A percentile compares a stretch with the other conserved stretches of the same genome.
phyloP scores from a whole-genome alignment of 345 rosid genomes.

The Bruguiera gymnorhiza region DNA sequence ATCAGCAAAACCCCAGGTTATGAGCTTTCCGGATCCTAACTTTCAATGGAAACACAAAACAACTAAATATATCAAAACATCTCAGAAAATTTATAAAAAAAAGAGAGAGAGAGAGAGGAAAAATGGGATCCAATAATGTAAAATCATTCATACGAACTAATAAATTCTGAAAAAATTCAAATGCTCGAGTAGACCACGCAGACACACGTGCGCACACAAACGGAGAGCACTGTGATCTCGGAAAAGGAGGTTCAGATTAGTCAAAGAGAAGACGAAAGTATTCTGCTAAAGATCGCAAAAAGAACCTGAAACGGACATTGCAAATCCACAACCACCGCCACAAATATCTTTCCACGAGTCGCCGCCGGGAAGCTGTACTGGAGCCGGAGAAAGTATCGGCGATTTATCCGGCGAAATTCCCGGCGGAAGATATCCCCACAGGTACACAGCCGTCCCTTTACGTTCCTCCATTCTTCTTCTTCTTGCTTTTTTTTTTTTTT shows the following conservation, averaged over 20 bases:
- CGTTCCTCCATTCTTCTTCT: too few relatives aligned
- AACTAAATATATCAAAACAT: neutral
- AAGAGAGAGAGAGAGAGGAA: too few relatives aligned
- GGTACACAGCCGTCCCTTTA: too few relatives aligned
- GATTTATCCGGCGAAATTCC: slow-evolving; percentile 54
- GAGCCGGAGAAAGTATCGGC: slow-evolving; percentile 49
- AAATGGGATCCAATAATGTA: too few relatives aligned
- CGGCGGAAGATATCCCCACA: slow-evolving; percentile 2
- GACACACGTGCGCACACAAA: too few relatives aligned
- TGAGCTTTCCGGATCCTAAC: slow-evolving; percentile 64
- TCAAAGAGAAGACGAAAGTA: neutral
- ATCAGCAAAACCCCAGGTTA: slow-evolving; percentile 80
- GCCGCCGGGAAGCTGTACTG: slow-evolving; percentile 26
- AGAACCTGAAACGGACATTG: slow-evolving; percentile 77
- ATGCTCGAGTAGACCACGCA: too few relatives aligned
- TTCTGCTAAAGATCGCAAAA: neutral
- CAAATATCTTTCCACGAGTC: slow-evolving; percentile 62
- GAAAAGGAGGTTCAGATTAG: neutral
- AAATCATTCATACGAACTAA: too few relatives aligned
- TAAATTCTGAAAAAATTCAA: too few relatives aligned
- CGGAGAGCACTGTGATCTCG: too few relatives aligned
- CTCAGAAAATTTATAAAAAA: too few relatives aligned
- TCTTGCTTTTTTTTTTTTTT: too few relatives aligned
- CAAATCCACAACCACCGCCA: slow-evolving; percentile 73
- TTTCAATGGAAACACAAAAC: neutral